Percentiles rank a stretch among this genome's conserved stretches.
phyloP scores from a whole-genome alignment of 768 basidiomycete genomes.

The Trichaptum fuscoviolaceum region DNA sequence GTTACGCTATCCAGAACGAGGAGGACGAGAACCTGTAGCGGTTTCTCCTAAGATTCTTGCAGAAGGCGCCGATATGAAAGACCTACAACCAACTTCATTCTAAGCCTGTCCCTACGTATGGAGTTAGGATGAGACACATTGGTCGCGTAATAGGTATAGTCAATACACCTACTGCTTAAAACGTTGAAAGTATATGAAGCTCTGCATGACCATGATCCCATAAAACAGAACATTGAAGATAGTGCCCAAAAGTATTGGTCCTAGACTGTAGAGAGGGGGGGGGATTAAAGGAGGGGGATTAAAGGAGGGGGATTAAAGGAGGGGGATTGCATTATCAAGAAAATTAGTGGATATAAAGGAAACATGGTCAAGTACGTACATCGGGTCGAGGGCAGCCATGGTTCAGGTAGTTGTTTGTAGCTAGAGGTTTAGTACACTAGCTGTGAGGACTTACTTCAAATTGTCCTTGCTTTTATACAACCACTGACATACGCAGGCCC shows the following conservation, averaged over 20 bases:
- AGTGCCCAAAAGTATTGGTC: slow-evolving; percentile 45
- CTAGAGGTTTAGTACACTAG: too few relatives aligned
- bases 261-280: slow-evolving; percentile 29
- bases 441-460: too few relatives aligned
- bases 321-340: too few relatives aligned
- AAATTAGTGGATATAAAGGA: too few relatives aligned
- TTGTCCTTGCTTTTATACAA: too few relatives aligned
- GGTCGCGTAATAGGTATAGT: background rate
- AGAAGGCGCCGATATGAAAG: background rate
- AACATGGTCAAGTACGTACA: too few relatives aligned
- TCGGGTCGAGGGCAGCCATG: too few relatives aligned
- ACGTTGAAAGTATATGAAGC: slow-evolving; percentile 41
- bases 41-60: background rate
- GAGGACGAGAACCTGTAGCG: slow-evolving; percentile 32
- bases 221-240: slow-evolving; percentile 41
- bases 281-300: too few relatives aligned
- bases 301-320: too few relatives aligned
- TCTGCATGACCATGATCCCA: slow-evolving; percentile 45
- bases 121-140: background rate
- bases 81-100: slow-evolving; percentile 41
- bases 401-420: too few relatives aligned
- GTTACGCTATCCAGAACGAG: slow-evolving; percentile 47
- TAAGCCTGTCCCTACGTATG: slow-evolving; percentile 33
- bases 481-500: too few relatives aligned
- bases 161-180: slow-evolving; percentile 29